Base-by-base conservation (phyloP, 192 early-diverging fungal species). In the Dissophora ornata region DNA sequence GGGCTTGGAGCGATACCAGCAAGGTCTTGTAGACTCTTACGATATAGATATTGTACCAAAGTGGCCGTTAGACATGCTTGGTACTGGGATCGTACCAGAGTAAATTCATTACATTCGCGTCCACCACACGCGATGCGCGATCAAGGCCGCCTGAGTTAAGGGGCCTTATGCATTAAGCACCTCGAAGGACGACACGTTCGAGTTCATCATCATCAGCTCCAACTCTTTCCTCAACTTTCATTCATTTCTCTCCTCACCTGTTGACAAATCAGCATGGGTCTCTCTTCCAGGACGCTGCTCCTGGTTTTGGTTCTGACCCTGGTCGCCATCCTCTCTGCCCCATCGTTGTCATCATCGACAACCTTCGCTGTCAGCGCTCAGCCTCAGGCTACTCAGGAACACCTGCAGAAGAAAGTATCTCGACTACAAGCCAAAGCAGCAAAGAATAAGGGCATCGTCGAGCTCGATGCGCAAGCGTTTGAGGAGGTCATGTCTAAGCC, bases 11-110 rank as follows among this genome's bases (percentile, higher is more conserved):
- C 80, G 92, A 19, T 83, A 88, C 57, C 81, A 83, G 50, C 62
- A 60, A 19, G 89, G 90, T 3, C 81, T 92, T 61, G 67, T 90
- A 0, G 90, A 92, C 70, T 77, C 84, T 32, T 94, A 92, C 81
- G 84, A 83, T 33, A 89, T 94, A 36, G 87, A 87, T 25, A 89
- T 88, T 57, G 84, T 91, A 51, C 92, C 91, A 56, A 86, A 84
- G 68, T 94, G 92, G 92, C 88, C 91, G 16, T 71, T 94, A 11
- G 87, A 91, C 30, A 66, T 53, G 68, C 69, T 81, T 28, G 71
- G 80, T 6, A 71, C 67, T 13, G 69, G 67, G 0, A 34, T 62
- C 16, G 40, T 67, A 21, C 73, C 73, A 15, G 73, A 77, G 51
- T 77, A 65, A 67, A 73, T 2, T n/a, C n/a, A n/a, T n/a, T n/a